Evolutionary conservation across 192 early-diverging fungal species (phyloP), one percentile per base, ranked within the genome.

Genomic region (Umbelopsis sp.): DNA sequence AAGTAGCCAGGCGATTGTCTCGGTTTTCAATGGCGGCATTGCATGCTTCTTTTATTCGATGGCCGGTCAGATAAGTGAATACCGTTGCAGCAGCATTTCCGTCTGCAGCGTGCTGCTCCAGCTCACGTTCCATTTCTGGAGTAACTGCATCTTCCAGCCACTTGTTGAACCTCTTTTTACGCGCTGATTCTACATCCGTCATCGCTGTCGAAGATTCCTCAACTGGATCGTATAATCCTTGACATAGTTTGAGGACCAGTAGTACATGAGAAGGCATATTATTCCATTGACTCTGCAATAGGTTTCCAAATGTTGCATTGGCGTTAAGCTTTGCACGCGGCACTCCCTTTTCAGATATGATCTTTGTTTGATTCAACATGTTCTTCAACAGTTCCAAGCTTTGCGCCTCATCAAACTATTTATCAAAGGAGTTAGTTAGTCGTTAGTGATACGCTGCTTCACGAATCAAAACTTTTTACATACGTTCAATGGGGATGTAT

Each of bases 1-100:
- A 77, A 8, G 91, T 93, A 0, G 95, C 92, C 35, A 96, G 82
- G 2, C 87, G 84, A 67, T 89, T 88, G 75, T 95, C 85, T 21
- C 84, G 75, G 37, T 82, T 81, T 49, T 83, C 75, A 0, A 93
- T 81, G 3, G 93, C 90, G 10, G 81, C 83, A 48, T 83, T 52
- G 25, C 89, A 84, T 0, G 96, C 94, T 9, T 81, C 76, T 1
- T 84, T 75, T 45, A 95, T 77, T 72, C 85, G 81, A 71, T 91
- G 81, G 35, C 88, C 83, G 2, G 83, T 71, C 50, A 92, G 70
- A 69, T 85, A 80, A 11, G 80, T 76, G 75, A 91, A 90, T 18
- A 91, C 75, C 0, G 81, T 70, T 4, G 68, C 74, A 2, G 79
- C 71, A 16, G 73, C 61, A 20, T 84, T 76, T 51, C 80, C 49